Conservation (phyloP, 2,329 filamentous ascomycete genomes). For the Thyridium curvatum region DNA sequence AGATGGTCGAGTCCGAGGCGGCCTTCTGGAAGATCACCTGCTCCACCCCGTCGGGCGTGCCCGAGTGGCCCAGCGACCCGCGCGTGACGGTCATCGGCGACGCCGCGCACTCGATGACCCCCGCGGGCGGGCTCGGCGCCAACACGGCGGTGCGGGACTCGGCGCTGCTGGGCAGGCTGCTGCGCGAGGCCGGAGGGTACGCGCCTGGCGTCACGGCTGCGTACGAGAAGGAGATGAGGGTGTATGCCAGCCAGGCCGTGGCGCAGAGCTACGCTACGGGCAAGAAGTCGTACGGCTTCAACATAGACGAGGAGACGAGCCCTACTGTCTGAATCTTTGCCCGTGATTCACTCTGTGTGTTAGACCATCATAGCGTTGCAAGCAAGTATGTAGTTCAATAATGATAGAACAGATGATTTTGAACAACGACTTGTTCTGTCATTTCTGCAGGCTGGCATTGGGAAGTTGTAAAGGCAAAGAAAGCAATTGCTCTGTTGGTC, state of each 20-base stretch:
- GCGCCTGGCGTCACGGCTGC: constrained; percentile 45
- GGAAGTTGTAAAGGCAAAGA: too few species aligned
- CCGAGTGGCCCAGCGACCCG: constrained; percentile 51
- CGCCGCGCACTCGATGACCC: constrained; percentile 52
- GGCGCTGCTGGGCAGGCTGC: constrained; percentile 43
- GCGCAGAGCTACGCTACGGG: constrained; percentile 44
- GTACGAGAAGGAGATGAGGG: constrained; percentile 58
- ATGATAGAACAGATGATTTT: too few species aligned
- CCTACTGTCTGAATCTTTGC: constrained; percentile 8
- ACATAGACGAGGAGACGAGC: constrained; percentile 34
- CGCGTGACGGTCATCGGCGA: constrained; percentile 54
- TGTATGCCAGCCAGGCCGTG: constrained; percentile 52
- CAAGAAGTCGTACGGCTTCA: constrained; percentile 31
- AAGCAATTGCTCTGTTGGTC: too few species aligned
- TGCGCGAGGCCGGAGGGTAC: constrained; percentile 47
- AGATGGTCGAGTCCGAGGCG: constrained; percentile 49
- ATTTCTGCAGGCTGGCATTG: too few species aligned
- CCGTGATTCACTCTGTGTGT: too few species aligned
- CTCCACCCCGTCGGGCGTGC: constrained; percentile 52
- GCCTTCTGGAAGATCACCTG: constrained; percentile 65
- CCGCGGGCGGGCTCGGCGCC: constrained; percentile 48
- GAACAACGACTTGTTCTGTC: too few species aligned
- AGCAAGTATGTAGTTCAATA: too few species aligned
- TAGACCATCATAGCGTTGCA: too few species aligned
- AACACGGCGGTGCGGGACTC: constrained; percentile 52